Evolutionary conservation across 768 basidiomycete species (phyloP).

Genomic region (Tylopilus rubrobrunneus): DNA sequence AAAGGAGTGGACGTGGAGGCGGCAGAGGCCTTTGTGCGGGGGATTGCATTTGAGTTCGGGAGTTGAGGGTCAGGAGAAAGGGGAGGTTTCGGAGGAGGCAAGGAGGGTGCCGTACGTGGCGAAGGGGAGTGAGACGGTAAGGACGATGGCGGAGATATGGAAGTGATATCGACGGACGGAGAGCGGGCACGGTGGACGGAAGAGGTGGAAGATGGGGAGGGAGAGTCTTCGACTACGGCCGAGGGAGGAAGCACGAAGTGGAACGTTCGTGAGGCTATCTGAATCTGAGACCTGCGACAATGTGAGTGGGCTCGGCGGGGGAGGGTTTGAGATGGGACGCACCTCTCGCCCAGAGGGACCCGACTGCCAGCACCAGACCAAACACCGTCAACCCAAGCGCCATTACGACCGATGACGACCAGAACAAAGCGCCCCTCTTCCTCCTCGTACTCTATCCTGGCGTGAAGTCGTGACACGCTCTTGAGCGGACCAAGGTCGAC

Average conservation of each 20-base stretch:
- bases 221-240: conserved; percentile 72
- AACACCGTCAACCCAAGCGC: conserved; percentile 97
- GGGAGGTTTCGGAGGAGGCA: conserved; percentile 43
- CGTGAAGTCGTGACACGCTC: conserved; percentile 96
- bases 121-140: conserved; percentile 74
- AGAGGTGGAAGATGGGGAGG: conserved; percentile 73
- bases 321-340: conserved; percentile 14
- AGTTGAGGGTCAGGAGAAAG: conserved; percentile 50
- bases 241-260: conserved; percentile 94
- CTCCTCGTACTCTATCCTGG: conserved; percentile 91
- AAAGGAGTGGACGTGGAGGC: conserved; percentile 21
- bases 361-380: conserved; percentile 88
- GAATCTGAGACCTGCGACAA: conserved; percentile 76
- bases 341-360: conserved; percentile 86
- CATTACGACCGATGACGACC: conserved; percentile 92
- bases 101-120: conserved; percentile 42
- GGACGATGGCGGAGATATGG: conserved; percentile 78
- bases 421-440: conserved; percentile 86
- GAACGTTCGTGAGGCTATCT: conserved; percentile 96
- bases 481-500: conserved; percentile 95
- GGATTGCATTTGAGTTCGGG: conserved; percentile 60
- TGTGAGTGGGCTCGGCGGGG: conserved; percentile 7
- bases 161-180: conserved; percentile 79
- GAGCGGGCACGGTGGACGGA: conserved; percentile 68
- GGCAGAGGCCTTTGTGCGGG: conserved; percentile 36